Evolutionary conservation across 2,329 filamentous ascomycete species (phyloP).

Genomic region (Botrytis medusae): DNA sequence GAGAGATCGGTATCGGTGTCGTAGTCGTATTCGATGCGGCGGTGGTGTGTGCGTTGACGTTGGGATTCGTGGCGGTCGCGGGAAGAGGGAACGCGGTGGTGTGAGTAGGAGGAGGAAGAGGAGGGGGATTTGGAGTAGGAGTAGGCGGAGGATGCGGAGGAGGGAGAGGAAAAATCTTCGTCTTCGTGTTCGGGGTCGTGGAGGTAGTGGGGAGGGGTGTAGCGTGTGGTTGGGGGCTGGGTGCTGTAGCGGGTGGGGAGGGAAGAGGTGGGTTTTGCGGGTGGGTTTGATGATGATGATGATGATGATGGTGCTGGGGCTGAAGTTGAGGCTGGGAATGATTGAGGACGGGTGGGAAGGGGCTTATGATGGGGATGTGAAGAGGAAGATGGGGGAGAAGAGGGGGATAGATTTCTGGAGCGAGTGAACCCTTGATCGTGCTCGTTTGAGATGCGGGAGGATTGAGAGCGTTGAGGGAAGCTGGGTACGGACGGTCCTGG

Average conservation of each 20-base stretch:
- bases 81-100: neutral
- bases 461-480: constrained; percentile 13
- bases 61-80: constrained; percentile 9
- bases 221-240: neutral
- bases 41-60: neutral
- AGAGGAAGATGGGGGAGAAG: neutral
- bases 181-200: constrained; percentile 21
- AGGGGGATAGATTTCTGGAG: constrained; percentile 9
- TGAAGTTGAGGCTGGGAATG: neutral
- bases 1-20: neutral
- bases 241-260: neutral
- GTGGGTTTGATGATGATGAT: neutral
- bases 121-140: neutral
- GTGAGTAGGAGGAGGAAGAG: neutral
- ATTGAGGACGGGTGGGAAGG: constrained; percentile 2
- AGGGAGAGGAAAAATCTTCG: constrained; percentile 18
- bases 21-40: constrained; percentile 13
- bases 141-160: neutral
- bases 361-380: neutral
- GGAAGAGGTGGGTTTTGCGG: neutral
- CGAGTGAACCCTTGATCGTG: neutral
- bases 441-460: neutral
- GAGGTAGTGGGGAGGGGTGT: neutral
- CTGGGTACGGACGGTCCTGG: neutral
- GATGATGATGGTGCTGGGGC: neutral